These are phyloP conservation scores for Astraeus odoratus DNA, from an alignment of 768 basidiomycete species.

Conservation along the genomic window DNA sequence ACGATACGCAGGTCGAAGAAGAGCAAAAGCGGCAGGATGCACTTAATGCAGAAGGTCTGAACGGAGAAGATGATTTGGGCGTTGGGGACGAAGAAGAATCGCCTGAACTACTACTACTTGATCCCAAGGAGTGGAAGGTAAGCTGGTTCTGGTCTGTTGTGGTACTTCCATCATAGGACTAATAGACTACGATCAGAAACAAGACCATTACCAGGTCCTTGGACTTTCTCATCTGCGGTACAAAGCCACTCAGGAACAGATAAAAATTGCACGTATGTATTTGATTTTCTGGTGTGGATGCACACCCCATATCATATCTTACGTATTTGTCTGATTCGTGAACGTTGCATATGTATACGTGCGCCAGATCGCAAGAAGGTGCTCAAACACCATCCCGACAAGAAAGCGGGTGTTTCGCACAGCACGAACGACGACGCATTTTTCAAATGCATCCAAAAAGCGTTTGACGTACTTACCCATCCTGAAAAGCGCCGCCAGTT, in stretches of 20 bases:
- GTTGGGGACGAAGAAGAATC: conserved; percentile 88
- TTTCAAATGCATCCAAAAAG: conserved; percentile 99
- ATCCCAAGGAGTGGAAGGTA: conserved; percentile 99
- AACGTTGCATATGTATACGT: background rate
- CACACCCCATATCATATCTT: background rate
- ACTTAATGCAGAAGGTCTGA: conserved; percentile 40
- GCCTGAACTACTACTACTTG: conserved; percentile 58
- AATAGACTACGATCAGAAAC: conserved; percentile 53
- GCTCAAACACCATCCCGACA: conserved; percentile 97
- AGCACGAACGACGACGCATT: conserved; percentile 96
- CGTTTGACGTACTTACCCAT: conserved; percentile 88
- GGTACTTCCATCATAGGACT: conserved; percentile 3
- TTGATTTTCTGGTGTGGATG: background rate
- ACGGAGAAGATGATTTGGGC: conserved; percentile 77
- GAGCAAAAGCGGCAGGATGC: conserved; percentile 45
- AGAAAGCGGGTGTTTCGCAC: conserved; percentile 72
- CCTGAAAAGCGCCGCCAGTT: conserved; percentile 87
- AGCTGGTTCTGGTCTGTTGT: conserved; percentile 9
- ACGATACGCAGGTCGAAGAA: conserved; percentile 62
- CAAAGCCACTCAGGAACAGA: conserved; percentile 83
- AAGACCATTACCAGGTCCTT: conserved; percentile 97
- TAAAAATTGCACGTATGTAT: conserved; percentile 88
- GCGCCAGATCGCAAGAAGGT: conserved; percentile 90
- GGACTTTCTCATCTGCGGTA: conserved; percentile 88
- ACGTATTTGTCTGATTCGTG: background rate